phyloP scores from a whole-genome alignment of 2,329 filamentous ascomycete species.

The Diaporthe ilicicola region DNA sequence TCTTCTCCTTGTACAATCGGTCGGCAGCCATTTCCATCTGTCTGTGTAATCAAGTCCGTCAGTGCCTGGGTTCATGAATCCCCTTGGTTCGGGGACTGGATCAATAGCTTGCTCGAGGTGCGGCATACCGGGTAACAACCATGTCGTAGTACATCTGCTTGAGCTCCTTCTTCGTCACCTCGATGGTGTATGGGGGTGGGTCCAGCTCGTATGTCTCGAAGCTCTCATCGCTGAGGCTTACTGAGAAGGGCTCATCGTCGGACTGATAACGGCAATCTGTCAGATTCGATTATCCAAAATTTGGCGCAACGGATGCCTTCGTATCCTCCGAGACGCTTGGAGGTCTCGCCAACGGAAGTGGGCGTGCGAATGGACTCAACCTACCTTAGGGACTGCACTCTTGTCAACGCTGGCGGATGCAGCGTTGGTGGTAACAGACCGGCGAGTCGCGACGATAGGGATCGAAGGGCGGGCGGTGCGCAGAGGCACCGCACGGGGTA shows the following conservation, averaged over 20 bases:
- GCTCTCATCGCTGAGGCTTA: conserved; percentile 95
- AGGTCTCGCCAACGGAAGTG: conserved; percentile 20
- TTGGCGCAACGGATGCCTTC: neutral
- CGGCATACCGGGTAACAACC: conserved; percentile 85
- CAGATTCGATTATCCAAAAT: conserved; percentile 34
- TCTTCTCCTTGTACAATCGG: conserved; percentile 99
- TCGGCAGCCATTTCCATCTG: conserved; percentile 99
- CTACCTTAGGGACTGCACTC: conserved; percentile 65
- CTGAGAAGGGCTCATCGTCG: conserved; percentile 91
- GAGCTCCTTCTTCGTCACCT: conserved; percentile 96
- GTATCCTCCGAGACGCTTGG: neutral
- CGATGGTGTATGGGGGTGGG: conserved; percentile 89
- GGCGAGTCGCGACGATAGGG: conserved; percentile 60
- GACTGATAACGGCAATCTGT: conserved; percentile 65
- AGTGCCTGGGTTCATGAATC: conserved; percentile 12
- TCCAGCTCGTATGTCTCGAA: conserved; percentile 99
- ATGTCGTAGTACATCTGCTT: conserved; percentile 99
- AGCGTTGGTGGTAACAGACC: conserved; percentile 93
- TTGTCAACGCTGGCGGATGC: conserved; percentile 90
- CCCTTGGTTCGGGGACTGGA: neutral
- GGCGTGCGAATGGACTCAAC: conserved; percentile 35
- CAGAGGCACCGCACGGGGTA: conserved; percentile 68
- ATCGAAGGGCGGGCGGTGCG: conserved; percentile 55
- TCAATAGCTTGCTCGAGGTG: neutral
- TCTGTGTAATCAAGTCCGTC: conserved; percentile 55